A percentile compares a stretch with the other conserved stretches of the same genome.
Evolutionary conservation across 1,139 yeast genomes (phyloP).

Genomic region (Yamadazyma atlantica): DNA sequence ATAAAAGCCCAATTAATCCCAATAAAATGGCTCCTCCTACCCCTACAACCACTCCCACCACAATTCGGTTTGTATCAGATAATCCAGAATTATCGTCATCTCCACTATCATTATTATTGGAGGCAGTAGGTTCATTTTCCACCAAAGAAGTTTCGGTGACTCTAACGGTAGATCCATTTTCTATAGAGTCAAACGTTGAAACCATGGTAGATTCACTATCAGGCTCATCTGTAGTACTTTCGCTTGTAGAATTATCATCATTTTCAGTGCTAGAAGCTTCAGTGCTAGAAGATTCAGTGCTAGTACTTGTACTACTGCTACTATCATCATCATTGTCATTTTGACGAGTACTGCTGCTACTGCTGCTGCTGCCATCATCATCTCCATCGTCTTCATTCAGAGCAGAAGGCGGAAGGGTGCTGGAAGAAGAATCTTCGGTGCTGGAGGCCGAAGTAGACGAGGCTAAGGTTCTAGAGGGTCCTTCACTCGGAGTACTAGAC

Average conservation of each 20-base stretch:
- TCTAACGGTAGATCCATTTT: constrained; percentile 37
- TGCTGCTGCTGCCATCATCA: not conserved
- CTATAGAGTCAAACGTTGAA: constrained; percentile 34
- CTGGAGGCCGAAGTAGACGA: constrained; percentile 1
- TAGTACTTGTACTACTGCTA: not conserved
- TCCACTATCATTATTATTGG: constrained; percentile 14
- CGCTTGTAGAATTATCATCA: too few species aligned
- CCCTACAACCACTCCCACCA: constrained; percentile 53
- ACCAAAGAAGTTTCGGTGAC: constrained; percentile 40
- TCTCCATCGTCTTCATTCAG: constrained; percentile 7
- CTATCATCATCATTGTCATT: not conserved
- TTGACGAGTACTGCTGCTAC: not conserved
- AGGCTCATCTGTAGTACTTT: not conserved
- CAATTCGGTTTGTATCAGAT: constrained; percentile 44
- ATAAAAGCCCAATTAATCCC: constrained; percentile 36
- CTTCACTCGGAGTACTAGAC: constrained; percentile 3
- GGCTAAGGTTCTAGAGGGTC: not conserved
- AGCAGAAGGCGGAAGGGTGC: constrained; percentile 14
- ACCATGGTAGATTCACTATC: constrained; percentile 13
- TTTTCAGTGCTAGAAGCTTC: too few species aligned
- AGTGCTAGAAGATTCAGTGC: not conserved
- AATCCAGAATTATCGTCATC: constrained; percentile 29
- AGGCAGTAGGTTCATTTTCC: constrained; percentile 28
- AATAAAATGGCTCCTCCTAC: constrained; percentile 47
- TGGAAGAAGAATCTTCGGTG: constrained; percentile 10